Base-by-base conservation (phyloP, 83 land plant genomes). In the Larix sibirica region DNA sequence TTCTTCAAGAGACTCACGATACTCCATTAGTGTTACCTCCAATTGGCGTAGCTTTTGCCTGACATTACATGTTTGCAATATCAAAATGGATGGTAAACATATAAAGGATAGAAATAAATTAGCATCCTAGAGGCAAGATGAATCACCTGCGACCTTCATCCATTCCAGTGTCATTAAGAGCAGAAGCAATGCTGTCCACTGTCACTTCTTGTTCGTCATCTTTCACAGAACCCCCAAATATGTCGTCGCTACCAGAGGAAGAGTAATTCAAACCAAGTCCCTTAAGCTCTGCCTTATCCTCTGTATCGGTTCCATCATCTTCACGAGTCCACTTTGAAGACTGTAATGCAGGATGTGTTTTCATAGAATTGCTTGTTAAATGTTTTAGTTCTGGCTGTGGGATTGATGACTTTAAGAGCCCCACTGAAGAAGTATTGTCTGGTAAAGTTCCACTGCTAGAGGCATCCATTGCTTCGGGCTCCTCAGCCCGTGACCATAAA, bases 1-100 rank as follows among this genome's bases (percentile, higher is more conserved):
- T 42, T 98, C 99, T 85, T 98, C 99, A 82, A 98, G 96, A 60
- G 97, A 96, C 81, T 96, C 99, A 71, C 99, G 94, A 60, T 96
- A 98, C 81, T 96, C 99, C 68, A 98, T 93, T 21, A 98, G 81
- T 78, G 96, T 91, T 62, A 92, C 99, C 80, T 98, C 99, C 42
- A 98, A 69, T 80, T 89, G 91, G 33, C 99, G 89, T 77, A 98
- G 70, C 85, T 98, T 98, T 84, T 98, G 99, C 83, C 99, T 98
- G 90, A 10, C 62, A 77, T 77, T 77, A 54, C 79, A 77, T 14
- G 79, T 18, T 76, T 76, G 58, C 36, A 56, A 2, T 76, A 76
- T 76, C 79, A 76, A 56, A 76, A 47, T 26, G 3, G 24, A 54
- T 56, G 3, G 62, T 31, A 76, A 23, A 16, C 28, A 26, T 7